These are phyloP conservation scores for Diaporthe amygdali DNA, from an alignment of 2,329 filamentous ascomycete genomes.

Conservation along the genomic window DNA sequence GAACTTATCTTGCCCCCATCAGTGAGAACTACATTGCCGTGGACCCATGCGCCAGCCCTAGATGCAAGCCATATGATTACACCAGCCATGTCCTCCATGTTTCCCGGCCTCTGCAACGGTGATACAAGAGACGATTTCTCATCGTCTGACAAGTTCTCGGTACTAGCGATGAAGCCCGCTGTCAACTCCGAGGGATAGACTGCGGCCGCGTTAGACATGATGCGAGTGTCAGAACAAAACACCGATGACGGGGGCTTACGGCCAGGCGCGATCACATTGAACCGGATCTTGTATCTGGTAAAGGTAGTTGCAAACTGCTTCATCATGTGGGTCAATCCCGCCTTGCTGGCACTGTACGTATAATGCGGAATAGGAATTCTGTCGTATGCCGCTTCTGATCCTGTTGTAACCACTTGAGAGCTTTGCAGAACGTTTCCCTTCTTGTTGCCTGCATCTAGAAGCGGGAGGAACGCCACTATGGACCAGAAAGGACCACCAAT, in stretches of 20 bases:
- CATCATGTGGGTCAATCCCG: slow-evolving; percentile 68
- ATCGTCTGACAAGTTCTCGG: not conserved
- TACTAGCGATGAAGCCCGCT: not conserved
- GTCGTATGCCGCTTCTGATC: slow-evolving; percentile 68
- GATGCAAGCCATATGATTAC: not conserved
- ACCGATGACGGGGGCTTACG: slow-evolving; percentile 35
- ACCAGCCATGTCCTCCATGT: not conserved
- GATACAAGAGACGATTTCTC: not conserved
- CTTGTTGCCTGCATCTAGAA: slow-evolving; percentile 66
- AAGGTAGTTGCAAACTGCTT: slow-evolving; percentile 71
- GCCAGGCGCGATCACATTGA: slow-evolving; percentile 49
- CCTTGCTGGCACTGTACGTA: slow-evolving; percentile 72
- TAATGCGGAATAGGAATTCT: slow-evolving; percentile 66
- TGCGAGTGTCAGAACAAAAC: no score
- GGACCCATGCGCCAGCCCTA: not conserved
- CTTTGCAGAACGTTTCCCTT: slow-evolving; percentile 33
- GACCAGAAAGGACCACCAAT: slow-evolving; percentile 70
- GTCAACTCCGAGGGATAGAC: not conserved
- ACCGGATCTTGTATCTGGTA: slow-evolving; percentile 62
- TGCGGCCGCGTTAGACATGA: not conserved
- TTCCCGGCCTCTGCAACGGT: not conserved
- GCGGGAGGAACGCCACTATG: slow-evolving; percentile 69
- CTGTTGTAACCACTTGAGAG: slow-evolving; percentile 60
- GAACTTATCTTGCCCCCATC: not conserved
- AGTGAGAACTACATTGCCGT: not conserved